Conservation (phyloP, 768 basidiomycete species). For the Stropharia rugosoannulata region DNA sequence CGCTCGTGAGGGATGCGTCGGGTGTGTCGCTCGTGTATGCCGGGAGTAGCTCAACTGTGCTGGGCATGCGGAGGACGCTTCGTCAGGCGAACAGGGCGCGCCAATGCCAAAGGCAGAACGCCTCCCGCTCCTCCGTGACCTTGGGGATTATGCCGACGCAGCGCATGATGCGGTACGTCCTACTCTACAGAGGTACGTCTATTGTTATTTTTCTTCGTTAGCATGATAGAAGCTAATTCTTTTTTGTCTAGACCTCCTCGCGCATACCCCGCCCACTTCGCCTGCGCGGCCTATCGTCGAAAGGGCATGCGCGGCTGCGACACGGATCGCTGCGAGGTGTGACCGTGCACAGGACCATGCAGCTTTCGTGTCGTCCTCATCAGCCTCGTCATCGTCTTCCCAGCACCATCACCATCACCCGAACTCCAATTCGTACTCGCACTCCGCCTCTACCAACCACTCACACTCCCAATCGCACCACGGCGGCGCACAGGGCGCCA, state of each 20-base stretch:
- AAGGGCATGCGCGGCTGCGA: slow-evolving; percentile 27
- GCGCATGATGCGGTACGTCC: slow-evolving; percentile 59
- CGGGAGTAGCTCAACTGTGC: neutral
- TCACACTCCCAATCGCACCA: no score
- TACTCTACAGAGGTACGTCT: slow-evolving; percentile 56
- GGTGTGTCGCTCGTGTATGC: slow-evolving; percentile 9
- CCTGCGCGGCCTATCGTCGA: slow-evolving; percentile 29
- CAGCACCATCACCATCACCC: neutral
- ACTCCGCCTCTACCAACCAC: no score
- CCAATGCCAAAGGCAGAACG: neutral
- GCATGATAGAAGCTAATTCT: no score
- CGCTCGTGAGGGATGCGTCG: slow-evolving; percentile 10
- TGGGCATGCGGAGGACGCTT: slow-evolving; percentile 2
- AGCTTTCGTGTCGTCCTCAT: slow-evolving; percentile 16
- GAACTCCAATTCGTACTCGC: no score
- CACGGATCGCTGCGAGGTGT: slow-evolving; percentile 23
- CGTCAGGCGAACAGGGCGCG: neutral
- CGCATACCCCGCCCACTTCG: slow-evolving; percentile 49
- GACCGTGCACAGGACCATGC: slow-evolving; percentile 26
- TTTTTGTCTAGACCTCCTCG: slow-evolving; percentile 45
- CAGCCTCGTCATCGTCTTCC: neutral
- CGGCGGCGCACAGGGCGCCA: neutral
- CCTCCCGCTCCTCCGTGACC: slow-evolving; percentile 42
- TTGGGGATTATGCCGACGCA: slow-evolving; percentile 70
- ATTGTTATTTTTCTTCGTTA: neutral